Evolutionary conservation across 2,329 filamentous ascomycete genomes (phyloP), one percentile per base, ranked within the genome.

Genomic region (Hypoxylon sp.): DNA sequence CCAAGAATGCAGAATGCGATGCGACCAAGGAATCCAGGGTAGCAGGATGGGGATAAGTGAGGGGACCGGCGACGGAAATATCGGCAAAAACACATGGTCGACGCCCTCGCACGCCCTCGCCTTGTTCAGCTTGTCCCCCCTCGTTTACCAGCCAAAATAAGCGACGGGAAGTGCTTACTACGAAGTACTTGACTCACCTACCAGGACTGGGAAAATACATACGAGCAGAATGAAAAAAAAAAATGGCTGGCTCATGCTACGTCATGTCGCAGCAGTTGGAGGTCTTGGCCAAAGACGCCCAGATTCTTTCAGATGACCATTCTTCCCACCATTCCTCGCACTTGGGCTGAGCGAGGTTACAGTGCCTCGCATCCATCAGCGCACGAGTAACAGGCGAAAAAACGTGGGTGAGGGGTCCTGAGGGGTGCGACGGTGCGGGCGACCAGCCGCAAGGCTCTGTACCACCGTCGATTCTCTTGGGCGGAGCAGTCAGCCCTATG

Each of bases 251-350:
- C n/a, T 57, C 29, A 17, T 2, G 31, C 52, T 55, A 59, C 55
- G 55, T 64, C 61, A 64, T 48, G 38, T 26, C 31, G 43, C 41
- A 56, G 20, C 45, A 48, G 37, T 33, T 48, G 31, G 49, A 48
- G 42, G 40, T 61, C 61, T 63, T 59, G 45, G 61, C 58, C 46
- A 26, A 56, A 54, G 52, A 61, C 49, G 45, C 43, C 48, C 55
- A 48, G 48, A 48, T 13, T 38, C 11, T 58, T n/a, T 55, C 23
- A 21, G 46, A 29, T 31, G 26, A 45, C 21, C 31, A 13, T 17
- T 10, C 18, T 20, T 52, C 45, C n/a, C 37, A 10, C 43, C 43
- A 55, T 55, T 41, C 52, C 47, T 38, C 49, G 8, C 37, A 35
- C 21, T 23, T 45, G 48, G 45, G 48, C 27, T 46, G 11, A 43